Evolutionary conservation across 1,139 yeast species (phyloP), one percentile per base, ranked within the genome.

Genomic region (Taphrina communis): DNA sequence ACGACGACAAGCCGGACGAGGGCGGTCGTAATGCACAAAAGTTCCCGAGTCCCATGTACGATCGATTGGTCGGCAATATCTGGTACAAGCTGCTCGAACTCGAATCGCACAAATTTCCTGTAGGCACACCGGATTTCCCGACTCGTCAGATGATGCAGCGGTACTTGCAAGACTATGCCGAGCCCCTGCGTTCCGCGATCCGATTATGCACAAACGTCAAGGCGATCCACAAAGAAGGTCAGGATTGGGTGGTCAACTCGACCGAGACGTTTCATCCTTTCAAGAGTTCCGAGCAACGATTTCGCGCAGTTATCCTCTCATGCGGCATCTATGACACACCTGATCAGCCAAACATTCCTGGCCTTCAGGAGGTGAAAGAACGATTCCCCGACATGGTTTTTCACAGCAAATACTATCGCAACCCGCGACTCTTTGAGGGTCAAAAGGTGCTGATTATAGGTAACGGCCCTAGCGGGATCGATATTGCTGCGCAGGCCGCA

Each of bases 361-460:
- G 92, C 0, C 76, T 88, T 65, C 77, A 80, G 5, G 83, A 81
- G 60, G 87, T 86, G 84, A 76, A 77, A 68, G 75, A 73, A 9
- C 75, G 77, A 38, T 80, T 77, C 71, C 87, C 89, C 0, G 82
- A 80, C 1, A 76, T 82, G 9, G 78, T 88, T 1, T 75, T 81
- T 25, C 95, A 89, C 77, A 82, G 92, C 21, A 86, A 85, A 74
- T 78, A 83, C 41, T 90, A 84, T 77, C 81, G 87, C 71, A 80
- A 79, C 19, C 83, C 87, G 2, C 81, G 82, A 4, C 81, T 79
- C 50, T 86, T 79, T 72, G 72, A 70, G 17, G 57, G 36, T 17
- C 56, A 82, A 70, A 80, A 77, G 39, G 83, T 87, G 31, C 76
- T 87, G 50, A 83, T 87, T 12, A 82, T 87, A 5, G 91, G 90